Percentiles rank a stretch among this genome's conserved stretches.
These are phyloP conservation scores for Suillus ampliporus DNA, from an alignment of 768 basidiomycete species.

Conservation along the genomic window DNA sequence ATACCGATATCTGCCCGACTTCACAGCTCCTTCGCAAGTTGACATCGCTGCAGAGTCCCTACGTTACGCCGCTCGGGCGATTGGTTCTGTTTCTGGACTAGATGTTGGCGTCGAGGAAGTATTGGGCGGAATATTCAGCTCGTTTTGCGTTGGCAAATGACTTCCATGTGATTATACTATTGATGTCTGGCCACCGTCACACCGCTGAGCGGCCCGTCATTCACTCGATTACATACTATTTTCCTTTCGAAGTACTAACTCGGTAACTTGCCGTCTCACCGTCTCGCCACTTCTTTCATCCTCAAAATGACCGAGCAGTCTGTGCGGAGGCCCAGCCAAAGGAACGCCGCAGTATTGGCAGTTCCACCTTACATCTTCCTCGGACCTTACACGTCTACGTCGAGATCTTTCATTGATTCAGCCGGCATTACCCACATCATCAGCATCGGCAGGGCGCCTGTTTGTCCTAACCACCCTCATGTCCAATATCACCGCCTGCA, in stretches of 20 bases:
- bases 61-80: conserved; percentile 80
- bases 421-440: conserved; percentile 46
- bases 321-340: background rate
- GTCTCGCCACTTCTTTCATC: background rate
- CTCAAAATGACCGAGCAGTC: background rate
- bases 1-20: conserved; percentile 12
- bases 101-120: conserved; percentile 82
- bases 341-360: background rate
- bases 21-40: conserved; percentile 67
- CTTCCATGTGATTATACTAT: background rate
- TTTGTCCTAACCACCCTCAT: conserved; percentile 26
- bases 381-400: conserved; percentile 48
- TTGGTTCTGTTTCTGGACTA: conserved; percentile 83
- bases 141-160: conserved; percentile 91
- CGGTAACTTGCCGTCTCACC: background rate
- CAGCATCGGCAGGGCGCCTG: conserved; percentile 45
- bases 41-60: conserved; percentile 88
- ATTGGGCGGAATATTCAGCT: conserved; percentile 79
- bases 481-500: conserved; percentile 46
- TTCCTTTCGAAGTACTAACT: background rate
- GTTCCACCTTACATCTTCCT: conserved; percentile 42
- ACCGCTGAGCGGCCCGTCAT: too few relatives aligned
- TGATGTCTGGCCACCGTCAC: background rate
- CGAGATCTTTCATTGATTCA: conserved; percentile 38
- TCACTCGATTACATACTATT: background rate